Evolutionary conservation across 352 stramenopile genomes (phyloP), one percentile per base, ranked within the genome.

Genomic region (Phytophthora aleatoria): DNA sequence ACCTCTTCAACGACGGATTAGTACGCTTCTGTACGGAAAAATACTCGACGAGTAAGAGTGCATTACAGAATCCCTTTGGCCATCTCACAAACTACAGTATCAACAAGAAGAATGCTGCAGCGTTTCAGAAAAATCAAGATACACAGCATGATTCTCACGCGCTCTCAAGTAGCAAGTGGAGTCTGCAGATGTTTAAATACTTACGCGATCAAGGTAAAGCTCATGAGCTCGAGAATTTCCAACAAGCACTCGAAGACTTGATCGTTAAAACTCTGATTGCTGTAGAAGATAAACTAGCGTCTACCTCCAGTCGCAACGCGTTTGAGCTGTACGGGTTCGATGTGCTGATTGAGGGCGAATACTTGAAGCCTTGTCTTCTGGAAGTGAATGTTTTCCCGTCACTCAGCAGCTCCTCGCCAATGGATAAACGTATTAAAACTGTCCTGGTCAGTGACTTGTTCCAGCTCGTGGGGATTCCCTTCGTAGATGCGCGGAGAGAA

Each of bases 21-120:
- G 89, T 94, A 41, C 82, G 90, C 9, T 97, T 97, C 61, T 95
- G 86, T 28, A 96, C 89, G 0, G 76, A 90, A 49, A 89, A 90
- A 31, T 94, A 92, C 60, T 91, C 83, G 20, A 88, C 69, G 1
- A 74, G 61, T 20, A 83, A 83, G 30, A 80, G 71, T 5, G 85
- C 88, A 6, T 41, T 97, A 51, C 73, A 90, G 28, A 96, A 92
- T 58, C 77, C 76, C 3, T 97, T 94, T 61, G 83, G 83, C 1
- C 90, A 98, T 65, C 68, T 98, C n/a, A 97, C 92, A 10, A 98
- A 98, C 72, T 97, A 96, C 79, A 92, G 78, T 56, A 86, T 97
- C 54, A 97, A 97, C 72, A 97, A 97, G 67, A 95, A 91, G 49
- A 96, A 92, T 65, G 76, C 67, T 27, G 64, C 71, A 1, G 73